Conservation (phyloP, 768 basidiomycete genomes). For the Hortiboletus campestris region DNA sequence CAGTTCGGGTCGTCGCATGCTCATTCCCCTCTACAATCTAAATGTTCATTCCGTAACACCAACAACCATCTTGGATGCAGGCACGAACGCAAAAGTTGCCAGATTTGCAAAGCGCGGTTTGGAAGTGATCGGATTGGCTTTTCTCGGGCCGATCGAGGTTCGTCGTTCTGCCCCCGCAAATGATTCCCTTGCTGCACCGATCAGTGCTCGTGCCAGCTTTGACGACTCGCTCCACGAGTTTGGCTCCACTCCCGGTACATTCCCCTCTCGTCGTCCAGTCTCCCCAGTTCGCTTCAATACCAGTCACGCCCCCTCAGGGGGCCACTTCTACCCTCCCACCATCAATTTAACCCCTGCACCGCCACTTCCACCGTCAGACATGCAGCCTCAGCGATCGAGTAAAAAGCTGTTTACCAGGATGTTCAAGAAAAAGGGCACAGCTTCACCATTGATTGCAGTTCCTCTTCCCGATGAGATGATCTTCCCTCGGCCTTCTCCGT, state of each 20-base stretch:
- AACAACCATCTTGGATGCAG: constrained; percentile 83
- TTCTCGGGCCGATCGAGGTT: constrained; percentile 81
- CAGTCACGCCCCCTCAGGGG: neutral
- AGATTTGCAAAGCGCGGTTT: constrained; percentile 70
- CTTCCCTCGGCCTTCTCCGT: constrained; percentile 20
- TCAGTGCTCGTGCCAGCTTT: constrained; percentile 31
- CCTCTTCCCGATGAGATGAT: constrained; percentile 24
- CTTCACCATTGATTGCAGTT: constrained; percentile 22
- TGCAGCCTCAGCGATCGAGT: constrained; percentile 40
- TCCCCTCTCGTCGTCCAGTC: constrained; percentile 6
- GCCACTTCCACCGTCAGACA: constrained; percentile 13
- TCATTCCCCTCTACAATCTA: constrained; percentile 84
- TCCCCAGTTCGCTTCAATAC: constrained; percentile 10
- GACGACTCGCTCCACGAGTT: constrained; percentile 23
- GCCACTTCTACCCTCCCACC: constrained; percentile 3
- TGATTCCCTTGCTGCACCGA: constrained; percentile 6
- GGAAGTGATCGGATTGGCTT: constrained; percentile 73
- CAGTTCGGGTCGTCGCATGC: constrained; percentile 60
- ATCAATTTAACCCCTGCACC: constrained; percentile 17
- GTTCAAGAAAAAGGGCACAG: constrained; percentile 56
- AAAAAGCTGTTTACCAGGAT: constrained; percentile 66
- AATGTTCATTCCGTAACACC: constrained; percentile 86
- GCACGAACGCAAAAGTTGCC: constrained; percentile 83
- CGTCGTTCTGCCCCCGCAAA: constrained; percentile 36
- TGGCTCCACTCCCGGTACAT: constrained; percentile 6